Conservation (phyloP, 225 moss, liverwort and hornwort species). For the Asterella californica region DNA sequence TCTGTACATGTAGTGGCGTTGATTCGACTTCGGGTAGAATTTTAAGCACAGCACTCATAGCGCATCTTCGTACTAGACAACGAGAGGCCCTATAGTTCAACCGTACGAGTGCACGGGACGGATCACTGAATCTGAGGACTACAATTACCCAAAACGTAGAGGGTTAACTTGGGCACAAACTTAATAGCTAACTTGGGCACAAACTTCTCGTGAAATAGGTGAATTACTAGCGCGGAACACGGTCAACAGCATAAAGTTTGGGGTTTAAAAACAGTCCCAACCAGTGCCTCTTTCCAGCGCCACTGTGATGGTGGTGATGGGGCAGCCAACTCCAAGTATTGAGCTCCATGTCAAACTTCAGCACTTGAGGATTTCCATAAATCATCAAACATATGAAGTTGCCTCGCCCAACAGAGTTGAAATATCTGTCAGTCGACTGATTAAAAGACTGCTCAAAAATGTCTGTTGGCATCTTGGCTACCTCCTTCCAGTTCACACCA, state of each 20-base stretch:
- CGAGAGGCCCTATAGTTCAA: too few relatives aligned
- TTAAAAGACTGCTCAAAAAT: conserved; percentile 20
- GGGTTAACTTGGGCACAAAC: too few relatives aligned
- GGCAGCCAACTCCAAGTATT: conserved; percentile 32
- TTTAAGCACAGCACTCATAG: too few relatives aligned
- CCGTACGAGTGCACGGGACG: too few relatives aligned
- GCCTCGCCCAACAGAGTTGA: conserved; percentile 32
- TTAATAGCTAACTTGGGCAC: too few relatives aligned
- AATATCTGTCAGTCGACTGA: conserved; percentile 17
- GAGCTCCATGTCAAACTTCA: conserved; percentile 18
- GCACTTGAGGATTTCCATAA: conserved; percentile 20
- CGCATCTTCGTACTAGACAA: too few relatives aligned
- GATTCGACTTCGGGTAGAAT: too few relatives aligned
- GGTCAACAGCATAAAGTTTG: background rate
- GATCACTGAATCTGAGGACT: too few relatives aligned
- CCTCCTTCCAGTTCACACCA: conserved; percentile 13
- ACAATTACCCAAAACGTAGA: too few relatives aligned
- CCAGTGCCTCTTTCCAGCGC: background rate
- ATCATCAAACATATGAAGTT: conserved; percentile 26
- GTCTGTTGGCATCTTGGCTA: conserved; percentile 16
- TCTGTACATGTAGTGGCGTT: too few relatives aligned
- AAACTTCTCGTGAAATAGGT: too few relatives aligned
- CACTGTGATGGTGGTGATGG: background rate
- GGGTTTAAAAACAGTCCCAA: background rate
- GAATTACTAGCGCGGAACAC: background rate